Conservation (phyloP, 768 basidiomycete species). For the Thelephora ganbajun region DNA sequence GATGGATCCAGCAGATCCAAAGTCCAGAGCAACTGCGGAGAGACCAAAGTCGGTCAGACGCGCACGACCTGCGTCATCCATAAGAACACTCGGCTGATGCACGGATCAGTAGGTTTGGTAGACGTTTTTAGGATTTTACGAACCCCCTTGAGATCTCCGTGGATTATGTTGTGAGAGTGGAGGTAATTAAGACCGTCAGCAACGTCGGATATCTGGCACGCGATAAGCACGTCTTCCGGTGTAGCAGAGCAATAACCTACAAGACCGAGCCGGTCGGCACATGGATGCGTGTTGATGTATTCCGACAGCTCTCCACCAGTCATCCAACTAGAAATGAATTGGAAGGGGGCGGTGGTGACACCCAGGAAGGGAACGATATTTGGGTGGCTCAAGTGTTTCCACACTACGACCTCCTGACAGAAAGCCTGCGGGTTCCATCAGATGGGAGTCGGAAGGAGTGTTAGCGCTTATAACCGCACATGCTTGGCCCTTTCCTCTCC, state of each 20-base stretch:
- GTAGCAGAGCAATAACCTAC: background rate
- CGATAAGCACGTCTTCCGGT: no score
- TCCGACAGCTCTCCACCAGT: slow-evolving; percentile 1
- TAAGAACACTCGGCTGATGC: slow-evolving; percentile 1
- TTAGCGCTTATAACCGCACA: no score
- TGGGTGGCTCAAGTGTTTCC: background rate
- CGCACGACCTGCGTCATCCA: background rate
- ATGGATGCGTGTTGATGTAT: slow-evolving; percentile 2
- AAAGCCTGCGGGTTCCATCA: background rate
- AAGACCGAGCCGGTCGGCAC: slow-evolving; percentile 1
- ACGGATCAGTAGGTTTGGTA: background rate
- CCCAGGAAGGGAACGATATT: slow-evolving; percentile 2
- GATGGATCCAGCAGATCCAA: background rate
- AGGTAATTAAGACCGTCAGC: background rate
- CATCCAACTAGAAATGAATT: slow-evolving; percentile 4
- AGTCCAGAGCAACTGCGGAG: background rate
- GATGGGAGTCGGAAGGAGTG: no score
- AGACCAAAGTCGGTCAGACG: slow-evolving; percentile 4
- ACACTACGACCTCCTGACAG: background rate
- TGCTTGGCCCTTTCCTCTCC: no score
- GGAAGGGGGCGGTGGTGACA: slow-evolving; percentile 1
- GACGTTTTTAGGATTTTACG: background rate
- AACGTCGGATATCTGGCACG: background rate
- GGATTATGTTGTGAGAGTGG: background rate
- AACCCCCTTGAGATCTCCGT: slow-evolving; percentile 3